Conservation (phyloP, 805 yeast species). For the Yueomyces sp. region DNA sequence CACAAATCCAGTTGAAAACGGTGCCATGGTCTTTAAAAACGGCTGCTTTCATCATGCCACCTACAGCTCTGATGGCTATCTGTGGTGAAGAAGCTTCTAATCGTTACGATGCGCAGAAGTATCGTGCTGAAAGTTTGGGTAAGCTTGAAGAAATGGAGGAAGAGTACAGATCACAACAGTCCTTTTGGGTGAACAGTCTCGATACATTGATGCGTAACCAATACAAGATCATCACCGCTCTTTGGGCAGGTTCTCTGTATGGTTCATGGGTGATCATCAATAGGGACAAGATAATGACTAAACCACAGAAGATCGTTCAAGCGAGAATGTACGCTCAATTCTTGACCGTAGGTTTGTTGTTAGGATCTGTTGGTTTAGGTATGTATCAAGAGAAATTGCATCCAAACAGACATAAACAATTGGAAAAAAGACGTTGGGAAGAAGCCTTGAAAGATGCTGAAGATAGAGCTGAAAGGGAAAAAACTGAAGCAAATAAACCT, state of each 20-base stretch:
- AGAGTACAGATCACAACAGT: background rate
- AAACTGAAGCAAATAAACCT: slow-evolving; percentile 1
- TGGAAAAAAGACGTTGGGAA: slow-evolving; percentile 33
- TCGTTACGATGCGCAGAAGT: slow-evolving; percentile 46
- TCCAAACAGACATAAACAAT: slow-evolving; percentile 25
- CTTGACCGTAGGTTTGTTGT: slow-evolving; percentile 53
- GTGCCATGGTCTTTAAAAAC: slow-evolving; percentile 48
- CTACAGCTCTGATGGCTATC: slow-evolving; percentile 46
- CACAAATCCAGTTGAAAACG: slow-evolving; percentile 27
- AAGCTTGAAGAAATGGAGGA: slow-evolving; percentile 30
- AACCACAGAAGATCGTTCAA: slow-evolving; percentile 69
- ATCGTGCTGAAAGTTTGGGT: slow-evolving; percentile 29
- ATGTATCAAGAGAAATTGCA: slow-evolving; percentile 49
- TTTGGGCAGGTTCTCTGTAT: slow-evolving; percentile 71
- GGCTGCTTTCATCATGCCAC: slow-evolving; percentile 56
- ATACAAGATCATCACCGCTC: slow-evolving; percentile 52
- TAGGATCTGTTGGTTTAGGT: slow-evolving; percentile 55
- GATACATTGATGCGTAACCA: slow-evolving; percentile 40
- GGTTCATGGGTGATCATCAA: slow-evolving; percentile 69
- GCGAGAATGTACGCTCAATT: slow-evolving; percentile 90
- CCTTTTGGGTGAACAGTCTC: slow-evolving; percentile 40
- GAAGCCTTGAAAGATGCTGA: slow-evolving; percentile 32
- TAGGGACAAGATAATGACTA: slow-evolving; percentile 61
- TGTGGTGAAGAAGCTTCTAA: slow-evolving; percentile 62
- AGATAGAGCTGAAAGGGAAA: slow-evolving; percentile 22